phyloP scores from a whole-genome alignment of 768 basidiomycete species.

The Termitomyces sp. region DNA sequence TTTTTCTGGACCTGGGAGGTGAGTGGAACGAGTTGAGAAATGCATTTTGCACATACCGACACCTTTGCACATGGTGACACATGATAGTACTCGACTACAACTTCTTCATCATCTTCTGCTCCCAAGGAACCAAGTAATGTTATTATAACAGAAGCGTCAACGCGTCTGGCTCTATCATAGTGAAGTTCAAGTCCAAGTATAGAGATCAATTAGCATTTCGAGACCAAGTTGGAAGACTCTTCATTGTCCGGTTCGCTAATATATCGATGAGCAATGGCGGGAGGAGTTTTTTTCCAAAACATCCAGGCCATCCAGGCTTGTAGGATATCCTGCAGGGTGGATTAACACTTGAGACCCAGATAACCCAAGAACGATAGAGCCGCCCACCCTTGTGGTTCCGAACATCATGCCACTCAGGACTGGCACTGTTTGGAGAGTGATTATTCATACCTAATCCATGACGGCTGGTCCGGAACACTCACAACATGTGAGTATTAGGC shows the following conservation, averaged over 20 bases:
- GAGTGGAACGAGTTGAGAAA: too few species aligned
- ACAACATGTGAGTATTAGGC: neutral
- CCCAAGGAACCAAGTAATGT: too few species aligned
- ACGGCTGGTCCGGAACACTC: neutral
- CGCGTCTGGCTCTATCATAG: neutral
- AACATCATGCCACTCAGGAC: neutral
- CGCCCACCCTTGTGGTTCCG: neutral
- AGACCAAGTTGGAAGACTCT: neutral
- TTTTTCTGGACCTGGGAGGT: too few species aligned
- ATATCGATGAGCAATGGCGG: neutral
- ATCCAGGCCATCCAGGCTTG: constrained; percentile 1
- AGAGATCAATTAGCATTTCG: neutral
- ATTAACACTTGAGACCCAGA: neutral
- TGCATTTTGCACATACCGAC: too few species aligned
- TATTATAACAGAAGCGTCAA: neutral
- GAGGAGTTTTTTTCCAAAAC: neutral
- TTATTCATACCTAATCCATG: neutral
- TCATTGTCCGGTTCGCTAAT: neutral
- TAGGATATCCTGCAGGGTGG: neutral
- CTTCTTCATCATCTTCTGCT: too few species aligned
- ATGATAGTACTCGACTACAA: too few species aligned
- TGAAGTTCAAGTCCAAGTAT: neutral
- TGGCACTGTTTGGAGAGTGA: neutral
- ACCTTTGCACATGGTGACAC: too few species aligned
- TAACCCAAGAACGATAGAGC: neutral